A percentile compares a stretch with the other conserved stretches of the same genome.
These are phyloP conservation scores for Nakazawaea ambrosiae DNA, from an alignment of 805 yeast species.

Conservation along the genomic window DNA sequence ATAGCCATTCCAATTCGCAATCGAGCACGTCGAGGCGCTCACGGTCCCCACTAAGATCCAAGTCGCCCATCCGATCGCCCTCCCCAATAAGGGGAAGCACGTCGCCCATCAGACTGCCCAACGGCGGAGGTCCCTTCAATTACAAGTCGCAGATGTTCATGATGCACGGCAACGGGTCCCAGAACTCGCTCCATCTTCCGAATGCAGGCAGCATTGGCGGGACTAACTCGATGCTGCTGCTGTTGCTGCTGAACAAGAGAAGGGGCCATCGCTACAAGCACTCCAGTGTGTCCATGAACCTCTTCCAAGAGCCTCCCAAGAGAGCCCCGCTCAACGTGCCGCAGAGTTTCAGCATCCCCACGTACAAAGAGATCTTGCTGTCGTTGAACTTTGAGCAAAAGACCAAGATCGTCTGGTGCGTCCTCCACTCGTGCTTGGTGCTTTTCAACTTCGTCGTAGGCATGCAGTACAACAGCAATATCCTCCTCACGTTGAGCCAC, in stretches of 20 bases:
- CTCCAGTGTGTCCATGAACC: constrained; percentile 92
- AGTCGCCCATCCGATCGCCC: constrained; percentile 16
- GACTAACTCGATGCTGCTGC: constrained; percentile 1
- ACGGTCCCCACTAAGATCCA: constrained; percentile 20
- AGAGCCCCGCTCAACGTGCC: constrained; percentile 59
- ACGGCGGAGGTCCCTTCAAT: constrained; percentile 46
- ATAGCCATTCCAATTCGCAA: constrained; percentile 3
- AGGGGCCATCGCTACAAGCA: constrained; percentile 95
- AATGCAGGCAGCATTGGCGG: no score
- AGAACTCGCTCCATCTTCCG: no score
- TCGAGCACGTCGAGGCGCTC: constrained; percentile 9
- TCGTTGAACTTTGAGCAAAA: constrained; percentile 57
- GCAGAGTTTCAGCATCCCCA: constrained; percentile 67
- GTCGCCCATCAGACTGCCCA: constrained; percentile 20
- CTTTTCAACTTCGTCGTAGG: constrained; percentile 54
- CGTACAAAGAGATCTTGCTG: constrained; percentile 49
- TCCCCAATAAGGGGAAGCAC: constrained; percentile 8
- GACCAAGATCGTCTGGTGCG: constrained; percentile 50
- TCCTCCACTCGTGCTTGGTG: constrained; percentile 49
- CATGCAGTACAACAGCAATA: constrained; percentile 45
- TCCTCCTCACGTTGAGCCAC: constrained; percentile 77
- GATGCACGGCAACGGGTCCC: constrained; percentile 22
- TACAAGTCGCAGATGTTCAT: constrained; percentile 48
- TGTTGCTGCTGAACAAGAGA: constrained; percentile 57
- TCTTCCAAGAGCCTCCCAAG: constrained; percentile 87